Percentiles rank a stretch among this genome's conserved stretches.
phyloP scores from a whole-genome alignment of 345 rosid species.

The Salix caprea region DNA sequence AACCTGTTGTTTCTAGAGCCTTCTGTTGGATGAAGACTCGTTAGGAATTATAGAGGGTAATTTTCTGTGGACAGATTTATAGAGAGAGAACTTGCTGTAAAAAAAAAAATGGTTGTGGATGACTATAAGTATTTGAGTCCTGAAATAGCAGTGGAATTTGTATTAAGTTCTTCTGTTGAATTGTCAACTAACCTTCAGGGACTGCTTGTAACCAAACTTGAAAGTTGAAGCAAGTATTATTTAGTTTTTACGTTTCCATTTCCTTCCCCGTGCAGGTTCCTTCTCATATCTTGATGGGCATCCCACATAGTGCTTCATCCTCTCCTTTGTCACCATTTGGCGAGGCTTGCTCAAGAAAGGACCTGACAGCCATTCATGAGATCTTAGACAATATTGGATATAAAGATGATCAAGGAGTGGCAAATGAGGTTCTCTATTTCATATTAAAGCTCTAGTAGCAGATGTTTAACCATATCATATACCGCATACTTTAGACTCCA shows the following conservation, averaged over 20 bases:
- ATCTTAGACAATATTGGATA: constrained; percentile 68
- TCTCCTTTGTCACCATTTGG: constrained; percentile 70
- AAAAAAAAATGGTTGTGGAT: background rate
- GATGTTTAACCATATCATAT: background rate
- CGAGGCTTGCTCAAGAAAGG: constrained; percentile 89
- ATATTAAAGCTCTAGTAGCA: background rate
- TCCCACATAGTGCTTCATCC: constrained; percentile 56
- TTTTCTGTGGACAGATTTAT: background rate
- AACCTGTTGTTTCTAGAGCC: background rate
- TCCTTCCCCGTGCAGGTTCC: constrained; percentile 50
- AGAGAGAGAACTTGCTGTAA: background rate
- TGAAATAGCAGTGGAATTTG: background rate
- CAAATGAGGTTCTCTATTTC: constrained; percentile 60
- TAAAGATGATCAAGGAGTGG: constrained; percentile 83
- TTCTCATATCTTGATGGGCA: constrained; percentile 79
- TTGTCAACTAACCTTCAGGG: background rate
- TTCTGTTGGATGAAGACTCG: background rate
- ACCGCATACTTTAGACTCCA: background rate
- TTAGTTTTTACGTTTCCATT: background rate
- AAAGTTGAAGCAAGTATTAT: constrained; percentile 2
- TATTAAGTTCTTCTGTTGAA: background rate
- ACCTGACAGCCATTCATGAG: constrained; percentile 76
- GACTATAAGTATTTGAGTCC: background rate
- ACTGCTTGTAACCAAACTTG: background rate
- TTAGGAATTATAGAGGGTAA: background rate